Percentiles rank a stretch among this genome's conserved stretches.
phyloP scores from a whole-genome alignment of 108 stramenopile genomes.

The Fistulifera pelliculosa region DNA sequence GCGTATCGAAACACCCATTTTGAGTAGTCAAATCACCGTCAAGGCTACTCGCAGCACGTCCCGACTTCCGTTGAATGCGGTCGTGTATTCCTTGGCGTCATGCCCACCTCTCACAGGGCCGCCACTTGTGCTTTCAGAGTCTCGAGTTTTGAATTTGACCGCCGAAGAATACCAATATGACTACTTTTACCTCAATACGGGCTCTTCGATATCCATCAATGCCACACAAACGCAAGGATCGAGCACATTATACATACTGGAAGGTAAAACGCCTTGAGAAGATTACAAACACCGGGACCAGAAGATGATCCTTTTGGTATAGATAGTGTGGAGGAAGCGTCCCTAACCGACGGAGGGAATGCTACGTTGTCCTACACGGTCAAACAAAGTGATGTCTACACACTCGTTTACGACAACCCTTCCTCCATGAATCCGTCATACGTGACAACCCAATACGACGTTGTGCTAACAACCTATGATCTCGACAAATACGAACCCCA shows the following conservation, averaged over 20 bases:
- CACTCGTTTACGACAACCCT: constrained; percentile 1
- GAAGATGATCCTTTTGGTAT: constrained; percentile 1
- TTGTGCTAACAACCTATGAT: too few relatives aligned
- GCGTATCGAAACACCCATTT: neutral
- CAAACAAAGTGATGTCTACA: constrained; percentile 1
- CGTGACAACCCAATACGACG: neutral
- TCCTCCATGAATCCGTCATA: neutral
- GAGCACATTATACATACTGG: neutral
- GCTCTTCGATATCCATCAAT: neutral
- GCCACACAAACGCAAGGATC: constrained; percentile 6
- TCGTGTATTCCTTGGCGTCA: neutral
- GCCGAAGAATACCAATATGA: constrained; percentile 13
- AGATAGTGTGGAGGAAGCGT: neutral
- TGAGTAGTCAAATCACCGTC: constrained; percentile 1
- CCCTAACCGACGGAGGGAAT: neutral
- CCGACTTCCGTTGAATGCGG: neutral
- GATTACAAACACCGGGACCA: neutral
- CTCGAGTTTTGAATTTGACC: neutral
- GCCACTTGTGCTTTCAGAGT: neutral
- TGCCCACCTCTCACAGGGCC: constrained; percentile 18
- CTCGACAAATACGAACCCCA: too few relatives aligned
- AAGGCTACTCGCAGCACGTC: constrained; percentile 1
- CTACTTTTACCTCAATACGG: constrained; percentile 15
- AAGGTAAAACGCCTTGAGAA: constrained; percentile 3
- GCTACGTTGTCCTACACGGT: neutral